phyloP scores from a whole-genome alignment of 495 filamentous ascomycete species.

The Apodospora peruviana region DNA sequence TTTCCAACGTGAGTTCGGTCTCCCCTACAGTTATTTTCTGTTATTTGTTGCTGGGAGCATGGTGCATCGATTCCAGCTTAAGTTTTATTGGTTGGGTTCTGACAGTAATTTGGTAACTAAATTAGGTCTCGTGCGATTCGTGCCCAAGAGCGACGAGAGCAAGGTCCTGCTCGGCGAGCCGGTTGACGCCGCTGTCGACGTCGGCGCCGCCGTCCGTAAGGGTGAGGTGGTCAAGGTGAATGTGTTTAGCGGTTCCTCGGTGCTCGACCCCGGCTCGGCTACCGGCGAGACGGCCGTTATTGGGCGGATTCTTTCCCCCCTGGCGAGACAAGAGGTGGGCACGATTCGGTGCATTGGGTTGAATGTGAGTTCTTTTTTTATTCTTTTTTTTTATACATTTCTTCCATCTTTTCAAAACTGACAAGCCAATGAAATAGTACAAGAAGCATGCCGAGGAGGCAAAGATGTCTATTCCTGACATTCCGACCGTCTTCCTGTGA shows the following conservation, averaged over 20 bases:
- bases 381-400: neutral
- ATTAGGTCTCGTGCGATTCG: conserved; percentile 58
- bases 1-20: no score
- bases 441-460: conserved; percentile 40
- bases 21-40: no score
- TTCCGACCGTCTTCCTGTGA: conserved; percentile 42
- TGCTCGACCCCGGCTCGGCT: conserved; percentile 44
- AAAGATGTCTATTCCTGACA: conserved; percentile 37
- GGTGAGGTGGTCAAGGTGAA: conserved; percentile 50
- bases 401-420: neutral
- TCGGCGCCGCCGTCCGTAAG: conserved; percentile 49
- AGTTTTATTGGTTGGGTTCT: no score
- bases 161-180: conserved; percentile 55
- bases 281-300: conserved; percentile 47
- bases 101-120: no score
- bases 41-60: no score
- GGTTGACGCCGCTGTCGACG: conserved; percentile 44
- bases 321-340: conserved; percentile 41
- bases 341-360: conserved; percentile 42
- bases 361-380: conserved; percentile 29
- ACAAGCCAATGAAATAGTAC: conserved; percentile 30
- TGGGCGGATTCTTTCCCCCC: conserved; percentile 49
- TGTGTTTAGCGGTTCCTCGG: conserved; percentile 50
- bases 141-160: conserved; percentile 45
- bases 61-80: no score